Evolutionary conservation across 352 stramenopile species (phyloP).

Genomic region (Phytophthora cactorum): DNA sequence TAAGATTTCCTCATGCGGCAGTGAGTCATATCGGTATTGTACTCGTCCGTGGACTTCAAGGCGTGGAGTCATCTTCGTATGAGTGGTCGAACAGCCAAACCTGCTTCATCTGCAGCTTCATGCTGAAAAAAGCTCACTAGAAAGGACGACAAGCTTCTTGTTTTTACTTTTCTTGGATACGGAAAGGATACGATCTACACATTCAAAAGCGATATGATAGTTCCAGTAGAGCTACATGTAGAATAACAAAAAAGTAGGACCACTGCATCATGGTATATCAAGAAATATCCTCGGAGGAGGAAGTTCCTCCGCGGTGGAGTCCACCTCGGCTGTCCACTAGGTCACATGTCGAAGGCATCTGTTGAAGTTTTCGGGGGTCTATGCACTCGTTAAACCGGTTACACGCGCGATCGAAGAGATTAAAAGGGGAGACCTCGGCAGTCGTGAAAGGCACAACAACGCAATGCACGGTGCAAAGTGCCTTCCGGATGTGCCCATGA

Average conservation of each 20-base stretch:
- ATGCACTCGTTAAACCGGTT: conserved; percentile 23
- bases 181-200: no score
- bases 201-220: neutral
- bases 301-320: neutral
- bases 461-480: conserved; percentile 11
- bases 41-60: neutral
- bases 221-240: neutral
- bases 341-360: conserved; percentile 10
- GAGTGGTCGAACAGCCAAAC: conserved; percentile 5
- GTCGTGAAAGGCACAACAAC: conserved; percentile 7
- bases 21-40: neutral
- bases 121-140: neutral
- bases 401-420: conserved; percentile 4
- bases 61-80: neutral
- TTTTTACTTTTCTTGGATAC: neutral
- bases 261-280: neutral
- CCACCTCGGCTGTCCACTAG: neutral
- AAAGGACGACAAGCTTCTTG: neutral
- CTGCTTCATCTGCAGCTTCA: conserved; percentile 10
- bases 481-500: conserved; percentile 3
- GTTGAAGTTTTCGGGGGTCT: conserved; percentile 9
- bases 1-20: neutral
- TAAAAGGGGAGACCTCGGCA: neutral
- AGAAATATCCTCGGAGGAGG: neutral
- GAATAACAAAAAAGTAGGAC: neutral